Base-by-base conservation (phyloP, 495 filamentous ascomycete species). In the Chaetomidium leptoderma region DNA sequence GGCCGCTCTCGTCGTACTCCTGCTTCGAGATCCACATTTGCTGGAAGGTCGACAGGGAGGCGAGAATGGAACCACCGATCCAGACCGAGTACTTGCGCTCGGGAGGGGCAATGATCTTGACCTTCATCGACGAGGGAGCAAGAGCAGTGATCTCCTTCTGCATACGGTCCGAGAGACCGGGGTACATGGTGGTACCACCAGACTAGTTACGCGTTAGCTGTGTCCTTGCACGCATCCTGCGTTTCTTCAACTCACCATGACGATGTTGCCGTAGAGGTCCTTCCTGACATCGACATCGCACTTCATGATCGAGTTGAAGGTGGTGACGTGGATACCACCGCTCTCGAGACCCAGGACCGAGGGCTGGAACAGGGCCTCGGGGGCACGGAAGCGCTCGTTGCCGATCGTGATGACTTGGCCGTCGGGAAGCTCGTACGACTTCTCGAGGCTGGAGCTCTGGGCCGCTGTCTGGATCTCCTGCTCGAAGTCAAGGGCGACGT, bases 11-110 rank as follows among this genome's bases (percentile, higher is more conserved):
- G 81, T 98, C 93, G 85, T 97, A 97, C 84, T 97, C 93, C 82
- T 98, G 93, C 90, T 98, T 98, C 63, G 93, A 98, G 87, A 98
- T 97, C 93, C 93, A 98, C 95, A 98, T 98, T 82, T 97, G 93
- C 81, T 98, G 93, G 91, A 97, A 97, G 79, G 93, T 97, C 58
- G 93, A 98, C 63, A 98, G 90, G 62, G 93, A 98, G 64, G 93
- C 93, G 72, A 98, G 80, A 75, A 98, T 98, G 76, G 93, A 98
- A 85, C 93, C 93, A 91, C 93, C 93, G 76, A 98, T 98, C 93
- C 93, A 98, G 82, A 98, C 93, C 60, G 93, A 97, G 81, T 97
- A 98, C 77, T 97, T 95, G 68, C 93, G 83, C 81, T 98, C 93
- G 27, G 93, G 92, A 60, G 93, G 93, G 65, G 93, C 93, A 68